Conservation (phyloP, 1,139 yeast genomes). For the Martiniozyma asiatica region DNA sequence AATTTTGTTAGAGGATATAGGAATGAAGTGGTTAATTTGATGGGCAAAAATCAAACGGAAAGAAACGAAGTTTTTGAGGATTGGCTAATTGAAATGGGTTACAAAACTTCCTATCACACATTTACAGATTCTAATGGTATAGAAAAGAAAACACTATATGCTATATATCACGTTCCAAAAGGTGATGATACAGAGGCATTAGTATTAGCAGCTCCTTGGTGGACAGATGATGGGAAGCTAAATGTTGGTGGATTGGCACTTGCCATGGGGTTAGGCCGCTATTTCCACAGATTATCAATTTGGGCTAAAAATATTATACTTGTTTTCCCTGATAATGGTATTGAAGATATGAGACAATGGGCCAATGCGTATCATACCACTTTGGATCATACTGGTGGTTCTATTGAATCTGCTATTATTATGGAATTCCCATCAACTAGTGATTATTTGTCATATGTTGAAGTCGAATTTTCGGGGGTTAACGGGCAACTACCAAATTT, state of each 20-base stretch:
- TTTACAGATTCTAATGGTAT: conserved; percentile 10
- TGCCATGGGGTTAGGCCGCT: conserved; percentile 62
- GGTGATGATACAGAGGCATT: conserved; percentile 96
- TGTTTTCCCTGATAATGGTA: conserved; percentile 69
- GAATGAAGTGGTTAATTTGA: conserved; percentile 35
- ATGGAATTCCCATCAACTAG: conserved; percentile 60
- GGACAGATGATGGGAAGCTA: conserved; percentile 37
- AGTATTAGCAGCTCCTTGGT: conserved; percentile 86
- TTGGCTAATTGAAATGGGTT: conserved; percentile 68
- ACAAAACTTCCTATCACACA: conserved; percentile 40
- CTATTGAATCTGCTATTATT: conserved; percentile 84
- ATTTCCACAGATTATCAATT: conserved; percentile 72
- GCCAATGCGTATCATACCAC: conserved; percentile 87
- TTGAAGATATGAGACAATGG: conserved; percentile 69
- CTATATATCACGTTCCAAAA: conserved; percentile 80
- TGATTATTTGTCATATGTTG: conserved; percentile 67
- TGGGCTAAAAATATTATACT: conserved; percentile 93
- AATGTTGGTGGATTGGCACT: conserved; percentile 78
- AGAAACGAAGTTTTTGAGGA: conserved; percentile 35
- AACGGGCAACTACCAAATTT: conserved; percentile 94
- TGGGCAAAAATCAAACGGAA: conserved; percentile 23
- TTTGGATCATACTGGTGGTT: conserved; percentile 85
- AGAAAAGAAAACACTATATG: conserved; percentile 42
- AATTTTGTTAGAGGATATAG: conserved; percentile 80
- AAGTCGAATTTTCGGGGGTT: conserved; percentile 72